Base-by-base conservation (phyloP, 176 grass and related monocot genomes). In the Rhynchospora breviuscula region DNA sequence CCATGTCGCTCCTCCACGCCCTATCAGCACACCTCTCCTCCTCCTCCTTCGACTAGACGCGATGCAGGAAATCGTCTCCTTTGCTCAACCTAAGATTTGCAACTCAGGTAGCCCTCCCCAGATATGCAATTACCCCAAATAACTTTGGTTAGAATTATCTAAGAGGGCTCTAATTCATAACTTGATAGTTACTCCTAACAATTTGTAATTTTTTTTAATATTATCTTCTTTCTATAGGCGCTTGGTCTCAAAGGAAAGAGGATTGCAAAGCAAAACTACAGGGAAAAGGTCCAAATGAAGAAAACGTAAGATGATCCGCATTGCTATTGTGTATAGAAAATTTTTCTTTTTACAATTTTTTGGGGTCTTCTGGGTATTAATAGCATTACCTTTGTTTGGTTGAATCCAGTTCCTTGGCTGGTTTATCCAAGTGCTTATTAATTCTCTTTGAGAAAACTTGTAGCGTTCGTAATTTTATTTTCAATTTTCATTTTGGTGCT, bases 281-380 rank as follows among this genome's bases (percentile, higher is more conserved):
- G 89, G 1, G 92, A 98, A 87, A 94, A 98, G 92, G 95, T 90
- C 6, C 83, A 91, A 78, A 79, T 98, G 95, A 98, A 97, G 87
- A 97, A 88, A 83, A 97, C 90, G 95, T 98, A 98, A 91, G 90
- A 66, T 26, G 26, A 61, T 18, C 57, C 48, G 10, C 48, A 75
- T 25, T 63, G 4, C 8, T 63, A 14, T 62, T 3, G 66, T 67
- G 1, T 12, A 29, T 29, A 29, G 26, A 29, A 29, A 11, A 1
- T 63, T 64, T 1, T 47, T 63, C n/a, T 59, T 81, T 53, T 46
- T 45, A 15, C 5, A 49, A 65, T 57, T 17, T 47, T 46, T 61
- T 60, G 0, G 21, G 31, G 47, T 13, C 57, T 79, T 29, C 26
- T 29, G 26, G 0, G 26, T 29, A 29, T 29, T 29, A 29, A 29